Percentiles rank a stretch among this genome's conserved stretches.
These are phyloP conservation scores for Phlebopus sp. DNA, from an alignment of 1,284 basidiomycete genomes.

Conservation along the genomic window DNA sequence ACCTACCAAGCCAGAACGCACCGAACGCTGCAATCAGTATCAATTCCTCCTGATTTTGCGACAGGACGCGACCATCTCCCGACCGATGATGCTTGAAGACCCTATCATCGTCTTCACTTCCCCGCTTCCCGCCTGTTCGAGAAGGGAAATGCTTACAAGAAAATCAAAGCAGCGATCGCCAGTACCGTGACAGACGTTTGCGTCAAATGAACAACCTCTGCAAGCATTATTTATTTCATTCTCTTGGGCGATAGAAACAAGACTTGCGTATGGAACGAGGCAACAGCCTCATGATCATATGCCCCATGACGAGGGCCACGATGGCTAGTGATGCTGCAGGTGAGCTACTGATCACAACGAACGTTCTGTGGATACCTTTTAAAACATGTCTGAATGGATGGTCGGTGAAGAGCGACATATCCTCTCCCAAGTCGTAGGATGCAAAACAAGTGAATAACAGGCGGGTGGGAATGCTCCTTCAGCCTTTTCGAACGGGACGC, in stretches of 20 bases:
- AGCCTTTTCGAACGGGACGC: constrained; percentile 21
- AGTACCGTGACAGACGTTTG: constrained; percentile 71
- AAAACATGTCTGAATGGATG: constrained; percentile 32
- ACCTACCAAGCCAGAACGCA: constrained; percentile 69
- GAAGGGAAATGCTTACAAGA: constrained; percentile 48
- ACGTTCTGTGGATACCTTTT: constrained; percentile 21
- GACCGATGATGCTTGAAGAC: constrained; percentile 63
- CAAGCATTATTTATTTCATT: constrained; percentile 7
- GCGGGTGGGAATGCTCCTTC: constrained; percentile 26
- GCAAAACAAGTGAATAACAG: constrained; percentile 16
- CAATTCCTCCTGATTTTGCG: constrained; percentile 68
- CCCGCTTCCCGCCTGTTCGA: constrained; percentile 6
- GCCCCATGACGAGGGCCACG: constrained; percentile 30
- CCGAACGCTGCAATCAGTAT: constrained; percentile 66
- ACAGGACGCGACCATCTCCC: constrained; percentile 53
- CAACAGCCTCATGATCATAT: constrained; percentile 33
- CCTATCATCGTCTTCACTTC: constrained; percentile 13
- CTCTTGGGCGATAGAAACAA: constrained; percentile 5
- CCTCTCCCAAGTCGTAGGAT: constrained; percentile 13
- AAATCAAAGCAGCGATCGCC: constrained; percentile 57
- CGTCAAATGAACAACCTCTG: constrained; percentile 66
- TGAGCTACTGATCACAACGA: constrained; percentile 11
- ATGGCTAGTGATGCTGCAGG: constrained; percentile 23
- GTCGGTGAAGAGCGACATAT: constrained; percentile 32
- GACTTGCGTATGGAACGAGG: constrained; percentile 45